Percentiles rank a stretch among this genome's conserved stretches.
Evolutionary conservation across 2,329 filamentous ascomycete genomes (phyloP).

Genomic region (Colletotrichum musae): DNA sequence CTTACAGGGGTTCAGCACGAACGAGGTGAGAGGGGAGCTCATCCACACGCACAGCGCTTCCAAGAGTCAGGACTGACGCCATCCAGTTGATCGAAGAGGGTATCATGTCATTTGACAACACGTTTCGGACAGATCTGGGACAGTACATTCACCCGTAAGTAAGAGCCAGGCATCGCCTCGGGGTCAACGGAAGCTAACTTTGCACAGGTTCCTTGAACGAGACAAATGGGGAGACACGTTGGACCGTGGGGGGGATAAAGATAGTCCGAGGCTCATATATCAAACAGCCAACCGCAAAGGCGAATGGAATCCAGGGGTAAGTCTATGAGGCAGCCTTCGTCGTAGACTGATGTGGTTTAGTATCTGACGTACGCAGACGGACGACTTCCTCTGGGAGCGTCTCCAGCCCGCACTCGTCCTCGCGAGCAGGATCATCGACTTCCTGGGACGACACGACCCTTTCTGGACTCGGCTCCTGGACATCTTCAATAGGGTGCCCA

Average conservation of each 20-base stretch:
- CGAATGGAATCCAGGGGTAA: constrained; percentile 46
- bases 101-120: constrained; percentile 44
- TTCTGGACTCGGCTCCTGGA: constrained; percentile 45
- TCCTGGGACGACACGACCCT: constrained; percentile 35
- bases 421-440: constrained; percentile 44
- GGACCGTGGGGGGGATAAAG: neutral
- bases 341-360: neutral
- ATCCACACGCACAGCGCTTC: too few species aligned
- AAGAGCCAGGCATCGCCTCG: constrained; percentile 1
- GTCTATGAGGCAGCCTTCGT: constrained; percentile 1
- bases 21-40: constrained; percentile 45
- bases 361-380: constrained; percentile 40
- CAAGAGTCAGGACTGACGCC: neutral
- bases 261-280: constrained; percentile 41
- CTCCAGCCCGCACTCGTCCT: constrained; percentile 49
- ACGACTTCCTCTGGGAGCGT: constrained; percentile 47
- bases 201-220: constrained; percentile 23
- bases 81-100: constrained; percentile 45
- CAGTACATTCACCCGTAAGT: constrained; percentile 46
- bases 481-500: constrained; percentile 44
- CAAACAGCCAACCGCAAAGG: constrained; percentile 43
- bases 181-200: neutral
- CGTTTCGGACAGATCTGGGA: constrained; percentile 28
- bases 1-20: constrained; percentile 49
- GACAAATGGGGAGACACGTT: constrained; percentile 25